Evolutionary conservation across 2,329 filamentous ascomycete species (phyloP).

Genomic region (Hawksworthiomyces lignivorus): DNA sequence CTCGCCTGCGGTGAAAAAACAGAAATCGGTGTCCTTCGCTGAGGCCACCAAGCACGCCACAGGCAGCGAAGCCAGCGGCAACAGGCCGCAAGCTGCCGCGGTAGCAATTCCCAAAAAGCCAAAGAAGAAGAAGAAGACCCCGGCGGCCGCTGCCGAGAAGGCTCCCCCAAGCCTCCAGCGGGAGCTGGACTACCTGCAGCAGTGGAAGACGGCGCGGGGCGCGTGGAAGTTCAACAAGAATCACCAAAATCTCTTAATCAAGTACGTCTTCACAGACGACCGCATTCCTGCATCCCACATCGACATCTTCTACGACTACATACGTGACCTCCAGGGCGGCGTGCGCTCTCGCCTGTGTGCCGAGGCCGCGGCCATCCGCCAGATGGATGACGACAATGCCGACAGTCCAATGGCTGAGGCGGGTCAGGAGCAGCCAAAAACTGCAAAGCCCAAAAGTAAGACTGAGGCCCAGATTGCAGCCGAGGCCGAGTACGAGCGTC

Average conservation of each 20-base stretch:
- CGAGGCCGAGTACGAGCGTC: slow-evolving; percentile 41
- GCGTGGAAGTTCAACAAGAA: slow-evolving; percentile 97
- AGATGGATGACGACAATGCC: slow-evolving; percentile 41
- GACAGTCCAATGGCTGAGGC: slow-evolving; percentile 35
- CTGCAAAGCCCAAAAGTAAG: neutral
- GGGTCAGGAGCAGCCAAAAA: slow-evolving; percentile 20
- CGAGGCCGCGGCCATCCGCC: slow-evolving; percentile 52
- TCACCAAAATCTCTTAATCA: slow-evolving; percentile 76
- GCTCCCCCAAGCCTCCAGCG: slow-evolving; percentile 42
- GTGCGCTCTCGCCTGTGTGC: slow-evolving; percentile 64
- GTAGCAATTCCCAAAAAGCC: slow-evolving; percentile 20
- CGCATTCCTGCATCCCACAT: slow-evolving; percentile 65
- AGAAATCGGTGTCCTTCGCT: slow-evolving; percentile 44
- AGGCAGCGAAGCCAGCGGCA: slow-evolving; percentile 8
- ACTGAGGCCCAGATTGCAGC: neutral
- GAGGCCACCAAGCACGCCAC: slow-evolving; percentile 29
- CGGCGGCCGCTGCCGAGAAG: slow-evolving; percentile 26
- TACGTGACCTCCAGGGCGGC: slow-evolving; percentile 69
- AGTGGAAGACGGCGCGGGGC: slow-evolving; percentile 62
- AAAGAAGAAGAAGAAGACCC: slow-evolving; percentile 20
- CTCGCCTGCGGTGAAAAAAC: slow-evolving; percentile 21
- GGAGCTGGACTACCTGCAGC: slow-evolving; percentile 67
- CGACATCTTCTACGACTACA: slow-evolving; percentile 64
- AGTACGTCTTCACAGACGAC: slow-evolving; percentile 67
- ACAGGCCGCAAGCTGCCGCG: slow-evolving; percentile 9